phyloP scores from a whole-genome alignment of 192 early-diverging fungal genomes.

The Mortierella hygrophila region DNA sequence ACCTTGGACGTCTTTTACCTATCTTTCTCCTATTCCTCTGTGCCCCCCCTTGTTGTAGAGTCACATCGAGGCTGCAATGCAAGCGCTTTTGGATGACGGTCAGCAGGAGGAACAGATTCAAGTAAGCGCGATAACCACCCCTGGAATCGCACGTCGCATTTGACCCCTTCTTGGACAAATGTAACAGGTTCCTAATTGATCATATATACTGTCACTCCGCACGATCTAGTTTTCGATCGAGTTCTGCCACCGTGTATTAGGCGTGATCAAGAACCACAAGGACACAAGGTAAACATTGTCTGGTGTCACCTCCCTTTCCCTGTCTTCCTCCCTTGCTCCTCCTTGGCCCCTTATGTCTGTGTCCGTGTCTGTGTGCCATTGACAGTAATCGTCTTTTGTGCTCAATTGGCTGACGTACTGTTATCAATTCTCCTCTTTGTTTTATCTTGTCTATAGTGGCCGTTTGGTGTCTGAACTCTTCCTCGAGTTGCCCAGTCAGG shows the following conservation, averaged over 20 bases:
- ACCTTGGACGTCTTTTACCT: neutral
- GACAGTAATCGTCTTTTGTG: neutral
- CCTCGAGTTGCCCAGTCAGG: conserved; percentile 78
- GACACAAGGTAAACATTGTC: conserved; percentile 30
- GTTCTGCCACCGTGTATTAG: conserved; percentile 37
- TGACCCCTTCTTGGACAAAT: neutral
- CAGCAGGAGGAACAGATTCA: conserved; percentile 39
- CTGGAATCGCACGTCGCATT: neutral
- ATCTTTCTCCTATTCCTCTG: neutral
- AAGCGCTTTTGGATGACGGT: conserved; percentile 32
- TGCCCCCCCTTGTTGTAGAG: conserved; percentile 13
- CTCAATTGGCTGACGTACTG: neutral
- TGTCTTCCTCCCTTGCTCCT: neutral
- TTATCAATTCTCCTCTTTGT: neutral
- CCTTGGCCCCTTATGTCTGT: too few relatives aligned
- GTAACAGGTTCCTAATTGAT: neutral
- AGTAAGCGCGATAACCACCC: conserved; percentile 16
- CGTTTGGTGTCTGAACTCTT: conserved; percentile 83
- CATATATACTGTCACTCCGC: neutral
- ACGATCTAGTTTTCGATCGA: conserved; percentile 35
- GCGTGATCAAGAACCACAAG: conserved; percentile 48
- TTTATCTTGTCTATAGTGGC: conserved; percentile 47
- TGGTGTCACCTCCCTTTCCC: neutral
- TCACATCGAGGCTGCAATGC: conserved; percentile 42
- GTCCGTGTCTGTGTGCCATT: neutral